Conservation (phyloP, 176 grass and related monocot genomes). For the Echinochloa phyllopogon region DNA sequence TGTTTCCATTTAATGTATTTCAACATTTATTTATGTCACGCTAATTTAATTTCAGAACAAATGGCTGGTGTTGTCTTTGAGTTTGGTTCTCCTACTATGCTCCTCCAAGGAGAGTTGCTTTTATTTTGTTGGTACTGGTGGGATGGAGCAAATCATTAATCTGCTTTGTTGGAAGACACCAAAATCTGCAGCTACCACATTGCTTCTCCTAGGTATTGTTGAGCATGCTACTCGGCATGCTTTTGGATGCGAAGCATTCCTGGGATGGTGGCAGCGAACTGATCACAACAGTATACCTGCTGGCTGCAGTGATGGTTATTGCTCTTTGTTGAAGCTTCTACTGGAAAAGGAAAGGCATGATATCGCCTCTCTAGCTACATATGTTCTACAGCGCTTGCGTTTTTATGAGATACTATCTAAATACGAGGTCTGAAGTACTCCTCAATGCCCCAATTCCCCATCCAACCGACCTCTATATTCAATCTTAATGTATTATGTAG, state of each 20-base stretch:
- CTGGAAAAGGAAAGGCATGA: conserved; percentile 89
- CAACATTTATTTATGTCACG: conserved; percentile 21
- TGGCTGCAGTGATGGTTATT: conserved; percentile 75
- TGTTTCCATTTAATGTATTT: conserved; percentile 17
- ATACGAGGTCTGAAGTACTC: conserved; percentile 71
- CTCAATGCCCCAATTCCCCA: neutral
- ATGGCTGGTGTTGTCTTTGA: conserved; percentile 64
- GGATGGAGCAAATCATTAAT: conserved; percentile 86
- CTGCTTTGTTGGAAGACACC: conserved; percentile 59
- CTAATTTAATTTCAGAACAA: conserved; percentile 65
- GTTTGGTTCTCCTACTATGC: conserved; percentile 84
- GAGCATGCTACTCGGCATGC: conserved; percentile 76
- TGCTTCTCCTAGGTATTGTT: conserved; percentile 82
- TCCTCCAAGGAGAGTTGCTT: conserved; percentile 88
- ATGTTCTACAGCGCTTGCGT: conserved; percentile 78
- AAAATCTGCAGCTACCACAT: conserved; percentile 68
- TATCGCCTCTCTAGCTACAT: conserved; percentile 71
- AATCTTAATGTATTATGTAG: conserved; percentile 35
- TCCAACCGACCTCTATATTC: neutral
- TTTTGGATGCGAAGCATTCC: conserved; percentile 92
- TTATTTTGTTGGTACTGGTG: conserved; percentile 79
- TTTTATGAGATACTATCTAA: conserved; percentile 88
- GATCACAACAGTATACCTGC: conserved; percentile 54
- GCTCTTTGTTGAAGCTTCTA: conserved; percentile 81
- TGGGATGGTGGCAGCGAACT: conserved; percentile 83